These are phyloP conservation scores for Coemansia sp. DNA, from an alignment of 192 early-diverging fungal species.

Conservation along the genomic window DNA sequence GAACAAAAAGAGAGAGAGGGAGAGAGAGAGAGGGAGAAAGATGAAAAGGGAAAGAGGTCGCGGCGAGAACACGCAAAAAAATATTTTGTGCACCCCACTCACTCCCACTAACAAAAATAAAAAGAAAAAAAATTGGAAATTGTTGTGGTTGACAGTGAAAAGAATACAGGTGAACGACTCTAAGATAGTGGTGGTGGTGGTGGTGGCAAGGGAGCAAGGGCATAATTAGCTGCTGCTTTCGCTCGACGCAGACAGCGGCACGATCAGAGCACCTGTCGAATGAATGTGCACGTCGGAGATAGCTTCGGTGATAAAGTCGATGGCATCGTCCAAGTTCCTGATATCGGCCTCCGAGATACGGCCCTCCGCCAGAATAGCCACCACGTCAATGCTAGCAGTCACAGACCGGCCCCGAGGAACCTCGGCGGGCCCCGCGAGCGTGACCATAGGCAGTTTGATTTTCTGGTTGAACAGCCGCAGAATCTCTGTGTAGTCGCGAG, in stretches of 20 bases:
- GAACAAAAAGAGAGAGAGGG: not conserved
- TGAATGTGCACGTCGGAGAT: constrained; percentile 27
- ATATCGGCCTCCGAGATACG: constrained; percentile 16
- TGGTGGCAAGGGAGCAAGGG: no score
- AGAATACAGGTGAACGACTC: no score
- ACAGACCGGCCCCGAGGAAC: not conserved
- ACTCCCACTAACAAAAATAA: no score
- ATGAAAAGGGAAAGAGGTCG: no score
- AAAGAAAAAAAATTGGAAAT: no score
- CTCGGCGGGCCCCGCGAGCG: constrained; percentile 29
- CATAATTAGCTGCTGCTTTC: constrained; percentile 1
- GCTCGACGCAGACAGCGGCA: constrained; percentile 28
- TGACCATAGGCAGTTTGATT: constrained; percentile 42
- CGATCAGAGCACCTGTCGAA: constrained; percentile 36
- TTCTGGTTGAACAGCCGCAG: constrained; percentile 49
- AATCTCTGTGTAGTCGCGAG: constrained; percentile 45
- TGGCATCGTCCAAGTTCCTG: constrained; percentile 23
- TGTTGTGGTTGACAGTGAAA: no score
- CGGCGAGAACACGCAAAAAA: no score
- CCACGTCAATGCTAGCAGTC: constrained; percentile 16
- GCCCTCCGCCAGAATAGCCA: constrained; percentile 21
- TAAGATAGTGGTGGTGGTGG: no score
- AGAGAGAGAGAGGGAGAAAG: no score
- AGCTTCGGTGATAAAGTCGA: constrained; percentile 31
- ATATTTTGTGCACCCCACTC: no score